phyloP scores from a whole-genome alignment of 2,329 filamentous ascomycete species.

The Cephalotrichum gorgonifer region DNA sequence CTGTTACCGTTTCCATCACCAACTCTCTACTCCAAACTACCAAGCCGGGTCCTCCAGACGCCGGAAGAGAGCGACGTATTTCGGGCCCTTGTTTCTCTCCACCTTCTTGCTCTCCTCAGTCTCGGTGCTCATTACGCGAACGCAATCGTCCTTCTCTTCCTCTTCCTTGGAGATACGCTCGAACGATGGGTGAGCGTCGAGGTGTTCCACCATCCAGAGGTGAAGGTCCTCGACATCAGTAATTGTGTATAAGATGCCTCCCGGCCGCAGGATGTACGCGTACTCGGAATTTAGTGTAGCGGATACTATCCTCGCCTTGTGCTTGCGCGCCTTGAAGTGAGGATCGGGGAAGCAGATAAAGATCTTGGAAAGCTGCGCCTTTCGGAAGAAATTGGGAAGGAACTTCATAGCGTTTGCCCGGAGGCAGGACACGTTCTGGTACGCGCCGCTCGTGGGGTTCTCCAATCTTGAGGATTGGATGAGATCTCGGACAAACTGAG shows the following conservation, averaged over 20 bases:
- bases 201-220: constrained; percentile 84
- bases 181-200: constrained; percentile 69
- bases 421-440: constrained; percentile 81
- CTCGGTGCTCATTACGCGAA: constrained; percentile 65
- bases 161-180: constrained; percentile 62
- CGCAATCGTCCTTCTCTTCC: constrained; percentile 58
- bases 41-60: constrained; percentile 61
- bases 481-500: constrained; percentile 81
- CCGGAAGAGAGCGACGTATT: constrained; percentile 83
- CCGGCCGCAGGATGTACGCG: constrained; percentile 73
- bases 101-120: constrained; percentile 99
- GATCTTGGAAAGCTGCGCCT: constrained; percentile 73
- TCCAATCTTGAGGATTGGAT: constrained; percentile 71
- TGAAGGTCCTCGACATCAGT: constrained; percentile 95
- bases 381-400: constrained; percentile 90
- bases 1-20: no score
- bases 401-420: constrained; percentile 99
- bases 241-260: constrained; percentile 88
- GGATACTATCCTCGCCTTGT: constrained; percentile 92
- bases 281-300: constrained; percentile 86
- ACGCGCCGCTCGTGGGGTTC: constrained; percentile 38
- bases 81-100: constrained; percentile 75
- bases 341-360: constrained; percentile 98
- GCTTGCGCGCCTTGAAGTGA: constrained; percentile 94
- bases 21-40: not conserved